A percentile compares a stretch with the other conserved stretches of the same genome.
Conservation (phyloP, 768 basidiomycete genomes). For the Hebeloma cylindrosporum region DNA sequence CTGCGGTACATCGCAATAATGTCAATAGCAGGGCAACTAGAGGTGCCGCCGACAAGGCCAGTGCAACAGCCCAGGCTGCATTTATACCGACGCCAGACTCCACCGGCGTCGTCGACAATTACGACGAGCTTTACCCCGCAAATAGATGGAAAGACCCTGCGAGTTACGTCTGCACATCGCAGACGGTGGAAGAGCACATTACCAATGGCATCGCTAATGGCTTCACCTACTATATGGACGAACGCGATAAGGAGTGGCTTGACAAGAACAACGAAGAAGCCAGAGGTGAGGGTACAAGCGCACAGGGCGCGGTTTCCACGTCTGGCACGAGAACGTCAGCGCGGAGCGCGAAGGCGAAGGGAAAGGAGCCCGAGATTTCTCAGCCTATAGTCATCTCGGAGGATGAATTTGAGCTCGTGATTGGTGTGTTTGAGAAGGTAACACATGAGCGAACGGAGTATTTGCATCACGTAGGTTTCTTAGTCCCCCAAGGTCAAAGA, state of each 20-base stretch:
- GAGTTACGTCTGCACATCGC: constrained; percentile 78
- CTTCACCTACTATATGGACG: constrained; percentile 92
- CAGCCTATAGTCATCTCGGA: constrained; percentile 74
- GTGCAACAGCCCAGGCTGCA: constrained; percentile 46
- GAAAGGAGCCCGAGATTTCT: constrained; percentile 74
- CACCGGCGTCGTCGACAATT: constrained; percentile 75
- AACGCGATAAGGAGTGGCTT: constrained; percentile 93
- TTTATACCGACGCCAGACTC: constrained; percentile 95
- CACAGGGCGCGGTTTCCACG: constrained; percentile 64
- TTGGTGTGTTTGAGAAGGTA: constrained; percentile 90
- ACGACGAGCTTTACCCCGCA: constrained; percentile 71
- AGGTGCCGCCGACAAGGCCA: constrained; percentile 33
- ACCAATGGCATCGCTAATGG: constrained; percentile 64
- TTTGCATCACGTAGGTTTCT: constrained; percentile 79
- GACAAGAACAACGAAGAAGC: constrained; percentile 88
- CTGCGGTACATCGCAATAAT: constrained; percentile 40
- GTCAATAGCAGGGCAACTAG: constrained; percentile 30
- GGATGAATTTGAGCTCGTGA: constrained; percentile 92
- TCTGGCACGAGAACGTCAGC: constrained; percentile 56
- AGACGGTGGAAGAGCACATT: constrained; percentile 79
- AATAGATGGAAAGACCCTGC: constrained; percentile 74
- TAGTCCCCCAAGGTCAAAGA: neutral
- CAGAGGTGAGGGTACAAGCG: constrained; percentile 81
- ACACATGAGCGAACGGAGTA: constrained; percentile 89
- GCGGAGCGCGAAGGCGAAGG: constrained; percentile 76